Evolutionary conservation across 495 filamentous ascomycete genomes (phyloP).

Genomic region (Trypethelium eluteriae): DNA sequence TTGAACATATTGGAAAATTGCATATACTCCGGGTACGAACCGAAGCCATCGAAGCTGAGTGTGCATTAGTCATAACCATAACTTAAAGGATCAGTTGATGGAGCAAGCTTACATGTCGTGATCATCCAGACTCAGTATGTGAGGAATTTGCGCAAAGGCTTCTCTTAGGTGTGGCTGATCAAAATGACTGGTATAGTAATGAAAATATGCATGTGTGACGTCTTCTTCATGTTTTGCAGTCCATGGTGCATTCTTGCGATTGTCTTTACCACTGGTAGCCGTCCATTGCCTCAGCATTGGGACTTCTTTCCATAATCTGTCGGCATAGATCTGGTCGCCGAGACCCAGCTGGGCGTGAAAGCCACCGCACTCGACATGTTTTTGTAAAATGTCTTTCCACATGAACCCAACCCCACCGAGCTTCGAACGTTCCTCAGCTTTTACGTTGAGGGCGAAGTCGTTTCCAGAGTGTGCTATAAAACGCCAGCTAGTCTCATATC

Average conservation of each 20-base stretch:
- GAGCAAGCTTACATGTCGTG: conserved; percentile 80
- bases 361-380: conserved; percentile 89
- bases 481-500: conserved; percentile 87
- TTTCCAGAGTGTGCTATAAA: conserved; percentile 94
- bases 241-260: conserved; percentile 82
- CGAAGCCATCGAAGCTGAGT: conserved; percentile 88
- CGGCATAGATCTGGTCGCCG: conserved; percentile 92
- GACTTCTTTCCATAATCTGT: conserved; percentile 93
- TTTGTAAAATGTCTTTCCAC: conserved; percentile 99
- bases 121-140: conserved; percentile 86
- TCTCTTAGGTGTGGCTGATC: conserved; percentile 90
- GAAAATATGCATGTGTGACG: conserved; percentile 91
- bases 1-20: conserved; percentile 95
- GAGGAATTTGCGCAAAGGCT: conserved; percentile 94
- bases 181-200: conserved; percentile 96
- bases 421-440: conserved; percentile 70
- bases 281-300: conserved; percentile 91
- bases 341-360: conserved; percentile 90
- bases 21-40: conserved; percentile 97
- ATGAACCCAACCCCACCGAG: conserved; percentile 86
- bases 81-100: not conserved
- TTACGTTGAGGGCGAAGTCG: conserved; percentile 83
- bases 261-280: conserved; percentile 79
- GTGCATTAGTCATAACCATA: conserved; percentile 1
- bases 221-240: conserved; percentile 91